Conservation (phyloP, 2,329 filamentous ascomycete genomes). For the Xylariaceae sp. region DNA sequence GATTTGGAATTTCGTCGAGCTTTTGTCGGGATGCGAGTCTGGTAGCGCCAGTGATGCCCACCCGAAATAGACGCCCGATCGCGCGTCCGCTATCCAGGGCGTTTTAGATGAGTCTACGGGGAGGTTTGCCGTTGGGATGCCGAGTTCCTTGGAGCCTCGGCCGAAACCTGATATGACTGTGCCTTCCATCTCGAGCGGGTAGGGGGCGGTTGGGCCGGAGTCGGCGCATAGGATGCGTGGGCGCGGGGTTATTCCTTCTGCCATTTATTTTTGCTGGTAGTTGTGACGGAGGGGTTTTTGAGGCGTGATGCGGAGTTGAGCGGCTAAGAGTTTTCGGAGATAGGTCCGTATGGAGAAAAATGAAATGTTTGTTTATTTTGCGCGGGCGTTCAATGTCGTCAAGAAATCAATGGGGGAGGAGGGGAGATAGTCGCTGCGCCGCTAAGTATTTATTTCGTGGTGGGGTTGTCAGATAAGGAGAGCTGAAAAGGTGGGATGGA, state of each 20-base stretch:
- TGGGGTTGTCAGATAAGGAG: too few relatives aligned
- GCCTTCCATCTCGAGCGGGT: slow-evolving; percentile 78
- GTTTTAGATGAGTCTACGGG: slow-evolving; percentile 61
- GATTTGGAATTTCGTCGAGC: slow-evolving; percentile 38
- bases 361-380: background rate
- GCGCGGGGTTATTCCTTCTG: slow-evolving; percentile 36
- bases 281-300: background rate
- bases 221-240: slow-evolving; percentile 70
- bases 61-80: slow-evolving; percentile 89
- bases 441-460: too few relatives aligned
- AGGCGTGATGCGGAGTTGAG: too few relatives aligned
- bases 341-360: too few relatives aligned
- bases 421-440: too few relatives aligned
- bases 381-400: too few relatives aligned
- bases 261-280: slow-evolving; percentile 5
- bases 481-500: too few relatives aligned
- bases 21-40: slow-evolving; percentile 40
- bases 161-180: slow-evolving; percentile 91
- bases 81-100: slow-evolving; percentile 59
- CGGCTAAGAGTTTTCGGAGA: too few relatives aligned
- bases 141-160: slow-evolving; percentile 91
- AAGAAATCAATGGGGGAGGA: too few relatives aligned
- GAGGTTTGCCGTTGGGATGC: slow-evolving; percentile 94
- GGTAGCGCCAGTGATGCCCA: slow-evolving; percentile 72
- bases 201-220: slow-evolving; percentile 70